phyloP scores from a whole-genome alignment of 768 basidiomycete species.

The Boletus huronensis region DNA sequence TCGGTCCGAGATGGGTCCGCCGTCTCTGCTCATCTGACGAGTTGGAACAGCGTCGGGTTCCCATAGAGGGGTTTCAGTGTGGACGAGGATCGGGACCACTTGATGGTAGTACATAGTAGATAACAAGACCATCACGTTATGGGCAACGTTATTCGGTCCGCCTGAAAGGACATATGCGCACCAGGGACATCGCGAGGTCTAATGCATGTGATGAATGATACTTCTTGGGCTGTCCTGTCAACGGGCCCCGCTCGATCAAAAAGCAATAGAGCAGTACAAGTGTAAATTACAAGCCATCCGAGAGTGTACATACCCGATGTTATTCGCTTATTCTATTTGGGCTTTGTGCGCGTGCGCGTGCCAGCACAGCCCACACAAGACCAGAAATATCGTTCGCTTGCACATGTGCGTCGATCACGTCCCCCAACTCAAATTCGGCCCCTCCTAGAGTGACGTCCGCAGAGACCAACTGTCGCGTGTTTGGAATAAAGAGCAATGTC shows the following conservation, averaged over 20 bases:
- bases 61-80: neutral
- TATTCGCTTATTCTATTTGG: neutral
- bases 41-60: neutral
- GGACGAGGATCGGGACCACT: neutral
- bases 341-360: slow-evolving; percentile 34
- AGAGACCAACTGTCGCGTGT: slow-evolving; percentile 60
- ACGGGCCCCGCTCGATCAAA: neutral
- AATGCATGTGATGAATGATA: too few relatives aligned
- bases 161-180: neutral
- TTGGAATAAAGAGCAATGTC: slow-evolving; percentile 64
- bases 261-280: neutral
- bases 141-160: neutral
- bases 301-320: neutral
- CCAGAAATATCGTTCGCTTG: slow-evolving; percentile 64
- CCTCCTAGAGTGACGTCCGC: slow-evolving; percentile 55
- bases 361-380: slow-evolving; percentile 57
- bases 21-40: neutral
- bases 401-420: slow-evolving; percentile 59
- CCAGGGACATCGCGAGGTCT: neutral
- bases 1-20: neutral
- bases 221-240: neutral
- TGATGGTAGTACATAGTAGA: neutral
- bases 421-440: slow-evolving; percentile 51
- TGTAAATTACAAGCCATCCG: neutral
- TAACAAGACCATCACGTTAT: neutral